Evolutionary conservation across 1,284 basidiomycete species (phyloP).

Genomic region (Rhodotorula glutinis): DNA sequence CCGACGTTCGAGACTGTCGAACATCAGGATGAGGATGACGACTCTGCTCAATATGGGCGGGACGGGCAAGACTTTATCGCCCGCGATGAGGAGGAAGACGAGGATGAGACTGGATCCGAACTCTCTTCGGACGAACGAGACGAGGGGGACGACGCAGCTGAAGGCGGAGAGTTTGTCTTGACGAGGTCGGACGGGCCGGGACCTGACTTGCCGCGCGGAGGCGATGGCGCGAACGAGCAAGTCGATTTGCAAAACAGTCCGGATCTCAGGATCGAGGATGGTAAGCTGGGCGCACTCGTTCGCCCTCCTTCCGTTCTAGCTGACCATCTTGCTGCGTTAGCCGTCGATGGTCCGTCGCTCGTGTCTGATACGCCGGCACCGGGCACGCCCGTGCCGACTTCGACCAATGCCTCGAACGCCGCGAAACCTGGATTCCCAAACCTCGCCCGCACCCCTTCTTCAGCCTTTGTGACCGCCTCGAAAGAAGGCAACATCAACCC

Average conservation of each 20-base stretch:
- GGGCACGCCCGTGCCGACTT: neutral
- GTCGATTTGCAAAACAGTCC: conserved; percentile 2
- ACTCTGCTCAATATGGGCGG: neutral
- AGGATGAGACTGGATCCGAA: neutral
- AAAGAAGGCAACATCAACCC: conserved; percentile 29
- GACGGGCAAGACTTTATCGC: neutral
- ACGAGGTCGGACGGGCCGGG: neutral
- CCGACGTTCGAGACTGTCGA: conserved; percentile 1
- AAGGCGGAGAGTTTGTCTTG: neutral
- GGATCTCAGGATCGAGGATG: conserved; percentile 27
- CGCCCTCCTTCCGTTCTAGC: too few species aligned
- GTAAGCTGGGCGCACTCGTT: conserved; percentile 15
- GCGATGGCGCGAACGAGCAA: neutral
- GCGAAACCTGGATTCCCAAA: conserved; percentile 9
- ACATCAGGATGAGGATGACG: too few species aligned
- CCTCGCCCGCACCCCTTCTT: conserved; percentile 12
- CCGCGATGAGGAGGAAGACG: neutral
- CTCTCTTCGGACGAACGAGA: neutral
- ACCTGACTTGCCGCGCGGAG: too few species aligned
- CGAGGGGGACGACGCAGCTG: neutral
- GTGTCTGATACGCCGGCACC: conserved; percentile 2
- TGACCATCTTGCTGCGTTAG: neutral
- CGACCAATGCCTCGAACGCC: neutral
- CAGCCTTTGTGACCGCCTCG: conserved; percentile 27
- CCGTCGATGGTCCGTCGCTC: conserved; percentile 5